Base-by-base conservation (phyloP, 148 eudicot species). In the Beta vulgaris region DNA sequence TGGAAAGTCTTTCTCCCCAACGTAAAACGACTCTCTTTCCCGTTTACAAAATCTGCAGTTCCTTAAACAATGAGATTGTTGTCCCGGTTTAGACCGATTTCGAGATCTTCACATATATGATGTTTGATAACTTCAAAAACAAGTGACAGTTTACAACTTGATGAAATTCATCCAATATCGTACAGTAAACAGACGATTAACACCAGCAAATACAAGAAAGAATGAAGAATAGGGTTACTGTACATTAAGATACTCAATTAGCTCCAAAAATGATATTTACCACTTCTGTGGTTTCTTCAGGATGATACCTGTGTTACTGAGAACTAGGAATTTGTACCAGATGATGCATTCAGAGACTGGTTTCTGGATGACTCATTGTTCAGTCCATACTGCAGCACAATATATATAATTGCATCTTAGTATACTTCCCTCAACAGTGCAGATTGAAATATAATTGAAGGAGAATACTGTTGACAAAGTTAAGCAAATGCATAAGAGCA, bases 351-450 rank as follows among this genome's bases (percentile, higher is more conserved):
- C 73, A 21, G 53, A 73, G 73, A 54, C 68, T 73, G 68, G 68
- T 58, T 37, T 19, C 14, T 62, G 14, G 77, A 66, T 60, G 68
- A 67, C 7, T 79, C 60, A 16, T 58, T 68, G 51, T 59, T 61
- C 61, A 79, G 64, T 36, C 74, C 77, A 74, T 79, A 79, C 78
- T 73, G 82, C 42, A 68, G 69, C 51, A 68, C 26, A 37, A n/a
- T 5, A 55, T 43, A 55, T 43, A 58, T 19, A 49, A 46, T 34
- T 64, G n/a, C 36, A 48, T 46, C 51, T 49, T 74, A 74, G 26
- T 32, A 63, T 63, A 25, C 15, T 1, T 19, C 13, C 39, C 2
- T 12, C n/a, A 9, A 6, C 37, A 69, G 26, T 6, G 7, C 57
- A 29, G 6, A 48, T 3, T 21, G 11, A n/a, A 57, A 39, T 51